These are phyloP conservation scores for Penicillium sp. DNA, from an alignment of 2,329 filamentous ascomycete genomes.

Conservation along the genomic window DNA sequence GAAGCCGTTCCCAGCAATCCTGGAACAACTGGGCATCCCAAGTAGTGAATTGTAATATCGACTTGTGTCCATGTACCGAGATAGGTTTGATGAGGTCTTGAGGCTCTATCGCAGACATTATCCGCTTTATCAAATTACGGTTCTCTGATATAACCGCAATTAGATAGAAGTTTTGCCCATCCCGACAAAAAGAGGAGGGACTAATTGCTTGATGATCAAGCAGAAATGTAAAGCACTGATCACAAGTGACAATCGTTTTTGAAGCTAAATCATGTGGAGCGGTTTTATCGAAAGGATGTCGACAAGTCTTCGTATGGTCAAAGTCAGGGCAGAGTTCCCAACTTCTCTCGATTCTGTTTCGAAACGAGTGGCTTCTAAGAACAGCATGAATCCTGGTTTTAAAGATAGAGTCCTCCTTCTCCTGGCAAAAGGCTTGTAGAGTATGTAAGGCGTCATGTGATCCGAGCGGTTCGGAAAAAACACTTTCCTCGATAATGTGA, in stretches of 20 bases:
- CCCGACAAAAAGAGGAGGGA: background rate
- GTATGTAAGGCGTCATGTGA: background rate
- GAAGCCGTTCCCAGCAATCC: background rate
- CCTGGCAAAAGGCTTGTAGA: background rate
- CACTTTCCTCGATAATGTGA: background rate
- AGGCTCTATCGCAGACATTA: background rate
- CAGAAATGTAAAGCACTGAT: background rate
- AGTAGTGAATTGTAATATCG: background rate
- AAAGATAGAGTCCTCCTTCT: background rate
- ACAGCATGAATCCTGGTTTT: background rate
- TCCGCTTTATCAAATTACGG: background rate
- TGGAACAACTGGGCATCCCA: background rate
- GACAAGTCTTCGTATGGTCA: background rate
- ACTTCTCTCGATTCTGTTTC: background rate
- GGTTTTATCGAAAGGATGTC: background rate
- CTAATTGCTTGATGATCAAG: background rate
- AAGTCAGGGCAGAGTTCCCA: slow-evolving; percentile 1
- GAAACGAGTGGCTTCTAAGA: background rate
- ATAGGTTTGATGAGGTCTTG: background rate
- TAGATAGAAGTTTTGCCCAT: background rate
- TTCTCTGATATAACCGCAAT: background rate
- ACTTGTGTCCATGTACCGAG: background rate
- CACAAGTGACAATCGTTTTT: background rate
- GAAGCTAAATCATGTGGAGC: background rate
- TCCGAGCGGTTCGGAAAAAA: background rate